Conservation (phyloP, 306 rosid genomes). For the Cicer pinnatifidum region DNA sequence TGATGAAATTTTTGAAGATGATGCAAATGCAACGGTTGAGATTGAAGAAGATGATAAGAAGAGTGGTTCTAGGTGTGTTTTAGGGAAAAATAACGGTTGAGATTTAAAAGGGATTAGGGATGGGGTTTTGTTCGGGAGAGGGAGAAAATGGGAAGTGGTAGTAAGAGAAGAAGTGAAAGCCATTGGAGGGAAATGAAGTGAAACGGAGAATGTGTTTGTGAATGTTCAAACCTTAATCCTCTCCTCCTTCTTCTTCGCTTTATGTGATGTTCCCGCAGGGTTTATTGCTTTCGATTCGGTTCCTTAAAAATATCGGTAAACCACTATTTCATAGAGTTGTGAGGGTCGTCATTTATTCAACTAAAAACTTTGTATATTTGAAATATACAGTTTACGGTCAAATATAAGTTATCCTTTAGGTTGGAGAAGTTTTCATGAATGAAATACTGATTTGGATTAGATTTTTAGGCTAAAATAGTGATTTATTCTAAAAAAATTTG, state of each 20-base stretch:
- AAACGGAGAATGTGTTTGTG: neutral
- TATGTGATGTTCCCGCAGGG: neutral
- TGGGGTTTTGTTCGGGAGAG: neutral
- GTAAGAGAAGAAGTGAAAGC: constrained; percentile 37
- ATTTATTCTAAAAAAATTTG: too few species aligned
- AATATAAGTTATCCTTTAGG: too few species aligned
- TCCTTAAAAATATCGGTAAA: too few species aligned
- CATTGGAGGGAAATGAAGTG: constrained; percentile 31
- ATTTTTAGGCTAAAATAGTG: too few species aligned
- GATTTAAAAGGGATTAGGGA: constrained; percentile 15
- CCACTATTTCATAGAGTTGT: too few species aligned
- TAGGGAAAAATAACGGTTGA: neutral
- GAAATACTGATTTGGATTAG: too few species aligned
- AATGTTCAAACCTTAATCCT: constrained; percentile 4
- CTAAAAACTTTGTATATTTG: too few species aligned
- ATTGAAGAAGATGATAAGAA: neutral
- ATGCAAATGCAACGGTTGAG: constrained; percentile 1
- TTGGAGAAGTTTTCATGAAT: too few species aligned
- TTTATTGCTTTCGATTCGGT: neutral
- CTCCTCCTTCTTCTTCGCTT: neutral
- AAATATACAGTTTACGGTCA: too few species aligned
- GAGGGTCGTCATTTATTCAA: too few species aligned
- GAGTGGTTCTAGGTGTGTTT: neutral
- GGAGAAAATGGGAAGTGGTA: constrained; percentile 27
- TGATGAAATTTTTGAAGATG: constrained; percentile 3